These are phyloP conservation scores for Elongisporangium prolatum DNA, from an alignment of 352 stramenopile species.

Conservation along the genomic window DNA sequence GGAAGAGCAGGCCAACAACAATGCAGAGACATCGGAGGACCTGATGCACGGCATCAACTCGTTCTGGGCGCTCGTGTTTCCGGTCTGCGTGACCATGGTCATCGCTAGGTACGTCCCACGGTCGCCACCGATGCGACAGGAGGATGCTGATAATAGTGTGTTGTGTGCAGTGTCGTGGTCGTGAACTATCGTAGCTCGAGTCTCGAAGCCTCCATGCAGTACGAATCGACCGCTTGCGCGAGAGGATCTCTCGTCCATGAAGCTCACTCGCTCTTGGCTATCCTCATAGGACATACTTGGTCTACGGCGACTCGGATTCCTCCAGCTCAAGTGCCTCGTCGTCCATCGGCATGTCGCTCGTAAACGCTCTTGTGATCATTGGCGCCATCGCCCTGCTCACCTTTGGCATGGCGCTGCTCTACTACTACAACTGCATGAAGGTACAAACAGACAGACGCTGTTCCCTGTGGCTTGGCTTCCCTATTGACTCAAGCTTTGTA, in stretches of 20 bases:
- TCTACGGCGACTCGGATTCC: constrained; percentile 65
- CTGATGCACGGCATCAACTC: constrained; percentile 87
- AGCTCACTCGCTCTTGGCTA: neutral
- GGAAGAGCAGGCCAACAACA: constrained; percentile 4
- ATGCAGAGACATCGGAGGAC: constrained; percentile 45
- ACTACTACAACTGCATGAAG: constrained; percentile 89
- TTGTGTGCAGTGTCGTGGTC: constrained; percentile 51
- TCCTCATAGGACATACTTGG: constrained; percentile 57
- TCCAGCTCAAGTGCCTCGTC: constrained; percentile 20
- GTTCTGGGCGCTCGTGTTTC: constrained; percentile 83
- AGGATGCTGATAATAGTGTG: neutral
- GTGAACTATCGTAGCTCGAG: constrained; percentile 80
- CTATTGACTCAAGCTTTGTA: constrained; percentile 16
- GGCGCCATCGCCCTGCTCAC: constrained; percentile 77
- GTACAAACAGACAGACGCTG: too few species aligned
- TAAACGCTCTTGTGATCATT: constrained; percentile 90
- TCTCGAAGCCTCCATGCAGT: constrained; percentile 78
- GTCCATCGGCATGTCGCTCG: constrained; percentile 59
- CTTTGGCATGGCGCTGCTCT: constrained; percentile 87
- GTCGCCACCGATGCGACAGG: neutral
- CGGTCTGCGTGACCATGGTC: constrained; percentile 81
- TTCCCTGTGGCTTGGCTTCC: neutral
- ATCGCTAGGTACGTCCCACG: constrained; percentile 27
- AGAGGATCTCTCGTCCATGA: neutral
- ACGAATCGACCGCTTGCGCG: constrained; percentile 8